Percentiles rank a stretch among this genome's conserved stretches.
These are phyloP conservation scores for Diaporthe sp. DNA, from an alignment of 2,329 filamentous ascomycete genomes.

Conservation along the genomic window DNA sequence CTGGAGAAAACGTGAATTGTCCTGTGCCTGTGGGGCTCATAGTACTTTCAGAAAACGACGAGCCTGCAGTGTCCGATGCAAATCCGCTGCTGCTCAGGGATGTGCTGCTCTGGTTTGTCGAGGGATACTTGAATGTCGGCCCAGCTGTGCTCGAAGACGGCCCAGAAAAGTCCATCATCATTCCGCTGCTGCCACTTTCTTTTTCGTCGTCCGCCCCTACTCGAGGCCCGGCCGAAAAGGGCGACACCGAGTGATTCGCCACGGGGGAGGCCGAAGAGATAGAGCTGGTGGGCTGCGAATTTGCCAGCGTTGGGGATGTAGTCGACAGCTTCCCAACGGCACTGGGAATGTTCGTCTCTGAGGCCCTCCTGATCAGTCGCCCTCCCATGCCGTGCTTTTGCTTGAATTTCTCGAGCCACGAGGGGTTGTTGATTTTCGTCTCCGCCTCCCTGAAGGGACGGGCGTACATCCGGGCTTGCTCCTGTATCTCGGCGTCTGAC, in stretches of 20 bases:
- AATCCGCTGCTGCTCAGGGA: slow-evolving; percentile 77
- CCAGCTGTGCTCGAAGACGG: slow-evolving; percentile 55
- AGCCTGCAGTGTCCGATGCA: slow-evolving; percentile 69
- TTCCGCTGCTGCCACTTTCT: slow-evolving; percentile 58
- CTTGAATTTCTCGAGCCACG: slow-evolving; percentile 97
- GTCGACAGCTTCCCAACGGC: slow-evolving; percentile 67
- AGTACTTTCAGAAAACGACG: slow-evolving; percentile 79
- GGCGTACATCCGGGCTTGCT: slow-evolving; percentile 87
- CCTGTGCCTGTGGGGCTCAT: slow-evolving; percentile 81
- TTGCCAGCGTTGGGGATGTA: slow-evolving; percentile 67
- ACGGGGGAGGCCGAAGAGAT: slow-evolving; percentile 82
- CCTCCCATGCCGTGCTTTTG: slow-evolving; percentile 78
- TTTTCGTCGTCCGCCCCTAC: slow-evolving; percentile 78
- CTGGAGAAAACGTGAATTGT: slow-evolving; percentile 82
- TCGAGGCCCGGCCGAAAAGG: slow-evolving; percentile 67
- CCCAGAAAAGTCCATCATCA: slow-evolving; percentile 64
- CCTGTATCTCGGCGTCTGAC: slow-evolving; percentile 84
- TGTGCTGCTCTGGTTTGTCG: slow-evolving; percentile 73
- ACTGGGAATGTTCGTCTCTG: slow-evolving; percentile 80
- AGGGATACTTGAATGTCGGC: slow-evolving; percentile 69
- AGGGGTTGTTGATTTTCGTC: slow-evolving; percentile 77
- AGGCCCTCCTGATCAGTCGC: slow-evolving; percentile 68
- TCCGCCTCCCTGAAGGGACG: slow-evolving; percentile 78
- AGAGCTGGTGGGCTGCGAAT: slow-evolving; percentile 72
- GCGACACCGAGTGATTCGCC: slow-evolving; percentile 75